Conservation (phyloP, 116 monocot genomes). For the Papilionanthe hybrid region DNA sequence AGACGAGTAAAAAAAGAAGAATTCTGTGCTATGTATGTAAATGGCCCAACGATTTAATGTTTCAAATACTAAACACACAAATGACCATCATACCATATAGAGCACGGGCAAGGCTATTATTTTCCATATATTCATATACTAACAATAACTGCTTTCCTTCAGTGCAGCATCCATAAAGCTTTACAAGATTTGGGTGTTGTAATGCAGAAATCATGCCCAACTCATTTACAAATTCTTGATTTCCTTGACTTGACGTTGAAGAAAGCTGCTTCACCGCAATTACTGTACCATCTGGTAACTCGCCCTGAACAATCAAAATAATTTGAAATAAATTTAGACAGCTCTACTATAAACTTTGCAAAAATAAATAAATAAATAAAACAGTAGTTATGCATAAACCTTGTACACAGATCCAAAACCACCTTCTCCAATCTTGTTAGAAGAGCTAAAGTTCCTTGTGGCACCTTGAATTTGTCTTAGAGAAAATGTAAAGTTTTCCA, state of each 20-base stretch:
- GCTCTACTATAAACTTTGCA: not conserved
- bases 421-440: slow-evolving; percentile 16
- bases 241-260: slow-evolving; percentile 41
- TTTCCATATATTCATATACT: slow-evolving; percentile 56
- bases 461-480: slow-evolving; percentile 12
- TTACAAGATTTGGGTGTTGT: slow-evolving; percentile 59
- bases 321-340: not conserved
- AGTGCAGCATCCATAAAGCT: slow-evolving; percentile 49
- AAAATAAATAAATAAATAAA: not conserved
- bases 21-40: no score
- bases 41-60: not conserved
- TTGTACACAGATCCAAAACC: slow-evolving; percentile 16
- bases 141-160: slow-evolving; percentile 43
- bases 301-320: slow-evolving; percentile 21
- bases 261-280: slow-evolving; percentile 51
- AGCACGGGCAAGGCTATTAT: slow-evolving; percentile 47
- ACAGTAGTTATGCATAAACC: not conserved
- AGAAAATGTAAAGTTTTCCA: slow-evolving; percentile 9
- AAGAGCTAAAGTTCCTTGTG: slow-evolving; percentile 4
- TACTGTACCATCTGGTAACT: slow-evolving; percentile 30
- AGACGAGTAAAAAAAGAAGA: no score
- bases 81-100: slow-evolving; percentile 29
- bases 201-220: slow-evolving; percentile 56
- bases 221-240: slow-evolving; percentile 54
- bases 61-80: not conserved